These are phyloP conservation scores for Ophiostoma triangulosporum DNA, from an alignment of 2,329 filamentous ascomycete species.

Conservation along the genomic window DNA sequence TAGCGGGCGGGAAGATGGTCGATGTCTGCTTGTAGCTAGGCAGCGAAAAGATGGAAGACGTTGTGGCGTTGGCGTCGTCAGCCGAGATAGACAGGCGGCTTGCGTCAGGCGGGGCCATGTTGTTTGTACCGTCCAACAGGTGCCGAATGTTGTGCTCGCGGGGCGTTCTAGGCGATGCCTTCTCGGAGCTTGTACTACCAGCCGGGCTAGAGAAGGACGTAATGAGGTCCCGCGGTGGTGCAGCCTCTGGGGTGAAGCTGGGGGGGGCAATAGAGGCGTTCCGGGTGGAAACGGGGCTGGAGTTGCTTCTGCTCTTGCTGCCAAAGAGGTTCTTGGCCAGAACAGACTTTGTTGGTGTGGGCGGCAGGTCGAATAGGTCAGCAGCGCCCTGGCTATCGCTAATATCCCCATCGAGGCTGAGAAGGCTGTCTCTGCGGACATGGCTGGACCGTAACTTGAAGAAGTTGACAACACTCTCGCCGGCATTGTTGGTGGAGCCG, in stretches of 20 bases:
- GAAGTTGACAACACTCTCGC: conserved; percentile 41
- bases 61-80: background rate
- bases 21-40: conserved; percentile 14
- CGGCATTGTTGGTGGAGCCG: conserved; percentile 19
- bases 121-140: conserved; percentile 2
- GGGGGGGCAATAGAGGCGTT: background rate
- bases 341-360: conserved; percentile 74
- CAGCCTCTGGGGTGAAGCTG: conserved; percentile 3
- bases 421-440: conserved; percentile 51
- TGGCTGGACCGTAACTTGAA: conserved; percentile 43
- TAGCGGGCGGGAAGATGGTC: conserved; percentile 51
- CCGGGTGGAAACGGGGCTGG: conserved; percentile 14
- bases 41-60: conserved; percentile 21
- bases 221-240: background rate
- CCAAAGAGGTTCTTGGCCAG: conserved; percentile 24
- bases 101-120: conserved; percentile 60
- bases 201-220: conserved; percentile 30
- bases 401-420: conserved; percentile 64
- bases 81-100: conserved; percentile 74
- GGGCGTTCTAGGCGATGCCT: conserved; percentile 60
- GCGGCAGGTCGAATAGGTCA: conserved; percentile 62
- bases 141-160: conserved; percentile 39
- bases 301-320: conserved; percentile 8
- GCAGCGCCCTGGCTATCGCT: conserved; percentile 24
- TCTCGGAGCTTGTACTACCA: conserved; percentile 35